Conservation (phyloP, 169 alveolate genomes). For the Plasmodium malariae region DNA sequence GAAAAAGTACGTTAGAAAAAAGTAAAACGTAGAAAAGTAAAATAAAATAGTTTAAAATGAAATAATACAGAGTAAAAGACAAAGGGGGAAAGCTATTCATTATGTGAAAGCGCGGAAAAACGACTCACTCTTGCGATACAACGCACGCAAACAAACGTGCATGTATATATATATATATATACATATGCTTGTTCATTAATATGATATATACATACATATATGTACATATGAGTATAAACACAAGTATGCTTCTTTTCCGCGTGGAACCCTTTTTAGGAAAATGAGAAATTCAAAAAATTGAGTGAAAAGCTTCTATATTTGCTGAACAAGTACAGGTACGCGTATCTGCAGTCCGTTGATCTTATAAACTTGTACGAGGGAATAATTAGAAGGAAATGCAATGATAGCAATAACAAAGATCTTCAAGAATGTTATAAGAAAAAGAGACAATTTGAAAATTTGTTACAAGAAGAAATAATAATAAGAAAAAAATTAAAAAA, state of each 20-base stretch:
- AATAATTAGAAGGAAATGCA: constrained; percentile 23
- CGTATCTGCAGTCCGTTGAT: constrained; percentile 52
- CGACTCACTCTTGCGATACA: too few species aligned
- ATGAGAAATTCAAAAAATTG: constrained; percentile 35
- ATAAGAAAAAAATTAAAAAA: constrained; percentile 34
- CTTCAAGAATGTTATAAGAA: constrained; percentile 5
- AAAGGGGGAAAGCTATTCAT: too few species aligned
- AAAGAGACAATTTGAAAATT: constrained; percentile 21
- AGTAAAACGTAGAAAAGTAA: neutral
- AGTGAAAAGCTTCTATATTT: constrained; percentile 46
- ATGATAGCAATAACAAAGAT: constrained; percentile 31
- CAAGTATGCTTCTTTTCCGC: neutral
- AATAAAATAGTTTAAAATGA: too few species aligned
- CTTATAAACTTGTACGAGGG: constrained; percentile 45
- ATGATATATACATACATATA: neutral
- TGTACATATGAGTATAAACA: neutral
- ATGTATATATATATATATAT: too few species aligned
- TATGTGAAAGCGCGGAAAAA: too few species aligned
- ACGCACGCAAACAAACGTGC: too few species aligned
- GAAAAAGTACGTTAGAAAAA: constrained; percentile 14
- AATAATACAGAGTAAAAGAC: too few species aligned
- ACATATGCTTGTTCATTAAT: too few species aligned
- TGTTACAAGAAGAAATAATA: constrained; percentile 48
- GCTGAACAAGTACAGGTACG: constrained; percentile 58
- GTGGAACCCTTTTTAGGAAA: constrained; percentile 28